These are phyloP conservation scores for Talaromyces albobiverticillius DNA, from an alignment of 2,329 filamentous ascomycete species.

Conservation along the genomic window DNA sequence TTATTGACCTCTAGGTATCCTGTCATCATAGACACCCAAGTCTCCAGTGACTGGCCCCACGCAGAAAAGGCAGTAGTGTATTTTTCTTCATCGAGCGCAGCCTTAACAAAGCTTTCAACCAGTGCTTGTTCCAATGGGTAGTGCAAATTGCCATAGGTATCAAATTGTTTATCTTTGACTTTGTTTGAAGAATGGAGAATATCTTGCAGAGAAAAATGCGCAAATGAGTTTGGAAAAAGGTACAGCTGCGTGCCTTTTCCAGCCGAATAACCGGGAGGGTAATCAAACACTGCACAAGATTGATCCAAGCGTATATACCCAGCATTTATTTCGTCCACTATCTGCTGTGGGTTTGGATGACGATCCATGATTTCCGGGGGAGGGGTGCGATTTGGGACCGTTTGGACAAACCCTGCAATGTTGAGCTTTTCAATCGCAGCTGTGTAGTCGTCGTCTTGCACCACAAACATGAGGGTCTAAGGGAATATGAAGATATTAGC, in stretches of 20 bases:
- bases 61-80: conserved; percentile 16
- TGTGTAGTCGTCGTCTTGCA: conserved; percentile 22
- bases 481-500: conserved; percentile 16
- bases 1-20: conserved; percentile 27
- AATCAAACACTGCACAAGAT: conserved; percentile 22
- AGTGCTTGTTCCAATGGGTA: conserved; percentile 20
- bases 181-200: background rate
- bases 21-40: conserved; percentile 25
- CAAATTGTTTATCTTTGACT: conserved; percentile 10
- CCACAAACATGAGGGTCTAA: conserved; percentile 19
- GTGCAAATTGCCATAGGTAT: conserved; percentile 17
- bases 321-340: conserved; percentile 23
- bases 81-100: conserved; percentile 23
- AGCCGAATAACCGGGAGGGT: conserved; percentile 18
- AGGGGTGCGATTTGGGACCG: conserved; percentile 20
- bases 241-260: conserved; percentile 13
- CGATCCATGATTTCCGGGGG: conserved; percentile 2
- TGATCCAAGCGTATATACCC: conserved; percentile 22
- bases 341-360: conserved; percentile 3
- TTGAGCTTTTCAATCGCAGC: conserved; percentile 21
- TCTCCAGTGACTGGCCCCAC: conserved; percentile 21
- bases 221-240: conserved; percentile 19
- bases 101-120: conserved; percentile 25
- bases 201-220: conserved; percentile 11
- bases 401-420: conserved; percentile 20